Evolutionary conservation across 176 grass and related monocot species (phyloP).

Genomic region (Canna indica): DNA sequence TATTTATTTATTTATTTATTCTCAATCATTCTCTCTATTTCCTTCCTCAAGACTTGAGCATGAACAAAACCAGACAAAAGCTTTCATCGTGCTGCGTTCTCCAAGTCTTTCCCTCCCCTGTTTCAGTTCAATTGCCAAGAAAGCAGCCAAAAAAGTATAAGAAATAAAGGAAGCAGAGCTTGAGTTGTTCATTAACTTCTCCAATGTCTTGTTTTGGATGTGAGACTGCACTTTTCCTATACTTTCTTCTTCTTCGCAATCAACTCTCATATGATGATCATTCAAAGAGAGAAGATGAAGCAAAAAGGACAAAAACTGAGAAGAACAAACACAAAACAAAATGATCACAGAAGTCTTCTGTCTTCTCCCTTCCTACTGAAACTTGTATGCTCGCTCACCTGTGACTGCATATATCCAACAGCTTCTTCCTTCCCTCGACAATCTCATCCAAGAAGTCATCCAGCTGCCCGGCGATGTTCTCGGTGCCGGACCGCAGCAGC

Average conservation of each 20-base stretch:
- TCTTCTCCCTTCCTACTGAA: slow-evolving; percentile 8
- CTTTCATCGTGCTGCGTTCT: background rate
- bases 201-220: background rate
- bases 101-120: background rate
- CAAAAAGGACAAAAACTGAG: background rate
- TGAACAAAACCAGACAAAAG: background rate
- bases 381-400: background rate
- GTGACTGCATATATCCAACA: slow-evolving; percentile 73
- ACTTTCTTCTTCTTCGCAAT: background rate
- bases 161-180: background rate
- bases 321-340: background rate
- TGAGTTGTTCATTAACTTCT: background rate
- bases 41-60: no score
- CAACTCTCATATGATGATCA: background rate
- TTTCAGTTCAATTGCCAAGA: slow-evolving; percentile 1
- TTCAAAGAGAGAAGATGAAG: background rate
- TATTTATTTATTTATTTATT: background rate
- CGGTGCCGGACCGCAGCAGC: slow-evolving; percentile 56
- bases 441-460: slow-evolving; percentile 96
- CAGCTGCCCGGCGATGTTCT: slow-evolving; percentile 56
- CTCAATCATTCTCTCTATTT: background rate
- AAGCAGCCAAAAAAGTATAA: background rate
- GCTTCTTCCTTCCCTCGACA: slow-evolving; percentile 79
- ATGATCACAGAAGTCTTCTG: background rate
- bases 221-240: background rate